These are phyloP conservation scores for Cercophora samala DNA, from an alignment of 495 filamentous ascomycete genomes.

Conservation along the genomic window DNA sequence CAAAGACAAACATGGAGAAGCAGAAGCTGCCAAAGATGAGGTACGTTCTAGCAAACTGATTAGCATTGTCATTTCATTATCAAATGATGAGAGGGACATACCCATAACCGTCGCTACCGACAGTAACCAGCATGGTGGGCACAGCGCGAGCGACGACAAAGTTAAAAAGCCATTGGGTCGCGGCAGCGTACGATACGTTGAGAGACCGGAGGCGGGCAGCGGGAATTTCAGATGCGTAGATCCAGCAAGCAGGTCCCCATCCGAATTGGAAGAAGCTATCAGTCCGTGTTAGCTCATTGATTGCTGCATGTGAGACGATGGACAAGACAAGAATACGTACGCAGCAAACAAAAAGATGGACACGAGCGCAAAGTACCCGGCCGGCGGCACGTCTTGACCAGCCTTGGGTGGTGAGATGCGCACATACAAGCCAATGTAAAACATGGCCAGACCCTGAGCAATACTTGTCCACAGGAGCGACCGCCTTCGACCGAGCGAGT, in stretches of 20 bases:
- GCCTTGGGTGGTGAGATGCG: constrained; percentile 61
- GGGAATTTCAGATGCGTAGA: constrained; percentile 71
- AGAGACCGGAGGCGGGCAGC: constrained; percentile 66
- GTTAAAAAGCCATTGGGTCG: constrained; percentile 70
- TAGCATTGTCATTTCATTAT: not conserved
- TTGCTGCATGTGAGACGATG: too few relatives aligned
- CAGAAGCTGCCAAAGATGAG: constrained; percentile 61
- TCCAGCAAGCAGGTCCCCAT: constrained; percentile 79
- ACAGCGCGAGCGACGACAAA: constrained; percentile 64
- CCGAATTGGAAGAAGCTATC: constrained; percentile 67
- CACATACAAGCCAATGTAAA: constrained; percentile 78
- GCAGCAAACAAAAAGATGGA: constrained; percentile 72
- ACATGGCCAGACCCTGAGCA: constrained; percentile 67
- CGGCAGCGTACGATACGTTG: constrained; percentile 66
- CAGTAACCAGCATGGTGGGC: constrained; percentile 62
- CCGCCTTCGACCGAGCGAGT: constrained; percentile 60
- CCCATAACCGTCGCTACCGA: constrained; percentile 60
- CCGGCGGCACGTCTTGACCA: constrained; percentile 38
- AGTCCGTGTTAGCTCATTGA: not conserved
- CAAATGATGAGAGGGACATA: constrained; percentile 14
- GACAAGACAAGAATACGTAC: constrained; percentile 18
- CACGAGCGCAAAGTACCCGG: constrained; percentile 64
- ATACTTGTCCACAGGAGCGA: constrained; percentile 72
- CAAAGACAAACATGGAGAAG: constrained; percentile 62
- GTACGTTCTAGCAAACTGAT: constrained; percentile 39